Conservation (phyloP, 306 rosid species). For the Lathyrus aphaca region DNA sequence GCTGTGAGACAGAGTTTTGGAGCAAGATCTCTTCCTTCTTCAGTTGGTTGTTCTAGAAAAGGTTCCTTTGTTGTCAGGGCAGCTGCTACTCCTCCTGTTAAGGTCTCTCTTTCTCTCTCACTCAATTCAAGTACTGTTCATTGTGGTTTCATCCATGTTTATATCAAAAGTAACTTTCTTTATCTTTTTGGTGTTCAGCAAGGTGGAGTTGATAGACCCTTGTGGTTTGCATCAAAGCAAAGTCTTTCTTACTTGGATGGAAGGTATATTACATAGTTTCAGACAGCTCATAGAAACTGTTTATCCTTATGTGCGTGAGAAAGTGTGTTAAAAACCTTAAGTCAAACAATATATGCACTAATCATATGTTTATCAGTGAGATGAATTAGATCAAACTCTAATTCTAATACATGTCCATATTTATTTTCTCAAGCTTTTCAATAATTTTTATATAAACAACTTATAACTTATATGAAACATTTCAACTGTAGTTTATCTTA, state of each 20-base stretch:
- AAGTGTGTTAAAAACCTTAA: too few relatives aligned
- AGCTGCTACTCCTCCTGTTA: slow-evolving; percentile 76
- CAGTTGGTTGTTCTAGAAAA: slow-evolving; percentile 51
- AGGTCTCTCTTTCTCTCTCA: slow-evolving; percentile 52
- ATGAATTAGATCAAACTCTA: too few relatives aligned
- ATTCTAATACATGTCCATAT: too few relatives aligned
- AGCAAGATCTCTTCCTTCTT: slow-evolving; percentile 53
- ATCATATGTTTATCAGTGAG: too few relatives aligned
- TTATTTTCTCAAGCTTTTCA: too few relatives aligned
- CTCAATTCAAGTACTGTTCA: background rate
- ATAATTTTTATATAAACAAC: too few relatives aligned
- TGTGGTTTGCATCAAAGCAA: slow-evolving; percentile 99
- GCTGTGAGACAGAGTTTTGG: slow-evolving; percentile 64
- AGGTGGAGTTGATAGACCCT: slow-evolving; percentile 74
- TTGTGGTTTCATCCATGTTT: background rate
- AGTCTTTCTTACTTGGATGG: slow-evolving; percentile 97
- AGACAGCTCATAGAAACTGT: too few relatives aligned
- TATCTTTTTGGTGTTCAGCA: slow-evolving; percentile 58
- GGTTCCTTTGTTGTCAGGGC: slow-evolving; percentile 81
- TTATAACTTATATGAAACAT: too few relatives aligned
- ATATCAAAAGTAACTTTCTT: background rate
- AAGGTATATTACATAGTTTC: slow-evolving; percentile 55
- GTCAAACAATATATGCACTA: too few relatives aligned
- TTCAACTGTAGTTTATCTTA: too few relatives aligned
- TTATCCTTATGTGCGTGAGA: too few relatives aligned